Conservation (phyloP, 2,329 filamentous ascomycete species). For the Eutypa lata region DNA sequence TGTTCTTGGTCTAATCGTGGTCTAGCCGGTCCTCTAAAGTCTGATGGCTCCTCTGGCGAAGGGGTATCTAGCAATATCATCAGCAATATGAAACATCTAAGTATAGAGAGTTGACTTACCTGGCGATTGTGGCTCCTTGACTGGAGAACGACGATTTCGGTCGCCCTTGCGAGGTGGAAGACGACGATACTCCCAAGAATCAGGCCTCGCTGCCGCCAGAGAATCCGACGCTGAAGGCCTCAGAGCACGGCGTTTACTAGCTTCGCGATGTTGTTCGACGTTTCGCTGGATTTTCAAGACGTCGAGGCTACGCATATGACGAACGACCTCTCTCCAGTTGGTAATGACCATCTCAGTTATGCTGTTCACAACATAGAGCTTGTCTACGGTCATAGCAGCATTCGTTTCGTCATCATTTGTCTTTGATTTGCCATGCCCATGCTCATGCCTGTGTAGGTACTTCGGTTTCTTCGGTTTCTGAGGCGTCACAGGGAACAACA, state of each 20-base stretch:
- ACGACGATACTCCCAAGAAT: constrained; percentile 29
- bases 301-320: constrained; percentile 52
- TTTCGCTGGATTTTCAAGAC: constrained; percentile 24
- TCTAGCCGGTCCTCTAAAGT: constrained; percentile 2
- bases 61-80: constrained; percentile 9
- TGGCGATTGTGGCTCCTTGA: constrained; percentile 28
- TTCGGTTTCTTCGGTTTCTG: constrained; percentile 41
- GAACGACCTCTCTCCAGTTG: constrained; percentile 62
- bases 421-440: constrained; percentile 16
- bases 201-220: constrained; percentile 35
- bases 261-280: constrained; percentile 5
- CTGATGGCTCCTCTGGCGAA: constrained; percentile 2
- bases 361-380: constrained; percentile 54
- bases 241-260: constrained; percentile 17
- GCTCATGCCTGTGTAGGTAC: constrained; percentile 20
- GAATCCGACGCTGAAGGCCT: constrained; percentile 41
- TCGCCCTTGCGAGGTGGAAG: constrained; percentile 13
- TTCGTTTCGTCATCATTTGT: constrained; percentile 13
- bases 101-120: constrained; percentile 15
- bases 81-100: not conserved
- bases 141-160: constrained; percentile 30
- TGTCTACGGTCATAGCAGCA: constrained; percentile 43
- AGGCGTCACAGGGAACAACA: constrained; percentile 41
- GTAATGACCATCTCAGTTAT: constrained; percentile 64
- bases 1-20: constrained; percentile 11